Evolutionary conservation across 2,329 filamentous ascomycete species (phyloP).

Genomic region (Elsinoe necatrix): DNA sequence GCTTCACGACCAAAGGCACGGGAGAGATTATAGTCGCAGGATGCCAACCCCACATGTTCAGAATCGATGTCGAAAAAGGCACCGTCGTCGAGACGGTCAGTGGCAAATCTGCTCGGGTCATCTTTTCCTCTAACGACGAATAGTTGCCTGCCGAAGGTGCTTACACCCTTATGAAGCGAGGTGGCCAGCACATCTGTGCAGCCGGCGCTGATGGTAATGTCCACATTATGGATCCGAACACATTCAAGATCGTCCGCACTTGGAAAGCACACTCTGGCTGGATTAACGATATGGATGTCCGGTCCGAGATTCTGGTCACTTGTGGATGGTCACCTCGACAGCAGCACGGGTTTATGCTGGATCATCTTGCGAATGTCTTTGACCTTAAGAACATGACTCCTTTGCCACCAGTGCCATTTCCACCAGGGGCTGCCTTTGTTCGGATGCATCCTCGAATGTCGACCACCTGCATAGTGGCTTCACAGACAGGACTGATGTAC

Average conservation of each 20-base stretch:
- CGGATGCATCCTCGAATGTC: slow-evolving; percentile 94
- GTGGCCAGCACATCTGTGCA: slow-evolving; percentile 78
- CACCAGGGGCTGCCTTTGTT: slow-evolving; percentile 85
- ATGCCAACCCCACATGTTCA: slow-evolving; percentile 77
- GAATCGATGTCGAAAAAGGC: slow-evolving; percentile 54
- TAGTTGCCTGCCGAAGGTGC: slow-evolving; percentile 63
- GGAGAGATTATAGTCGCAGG: slow-evolving; percentile 81
- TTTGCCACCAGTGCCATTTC: slow-evolving; percentile 83
- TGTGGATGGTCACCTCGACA: slow-evolving; percentile 87
- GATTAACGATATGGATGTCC: slow-evolving; percentile 95
- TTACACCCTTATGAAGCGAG: slow-evolving; percentile 88
- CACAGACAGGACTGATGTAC: slow-evolving; percentile 86
- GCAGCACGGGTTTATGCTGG: slow-evolving; percentile 69
- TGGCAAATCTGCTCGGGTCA: slow-evolving; percentile 8
- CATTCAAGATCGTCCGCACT: slow-evolving; percentile 67
- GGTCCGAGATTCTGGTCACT: slow-evolving; percentile 89
- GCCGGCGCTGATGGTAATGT: slow-evolving; percentile 76
- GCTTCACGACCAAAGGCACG: slow-evolving; percentile 79
- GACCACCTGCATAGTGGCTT: slow-evolving; percentile 88
- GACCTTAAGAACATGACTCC: slow-evolving; percentile 85
- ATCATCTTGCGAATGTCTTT: slow-evolving; percentile 90
- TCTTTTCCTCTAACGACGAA: slow-evolving; percentile 3
- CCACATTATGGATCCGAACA: slow-evolving; percentile 74
- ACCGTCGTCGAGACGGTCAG: slow-evolving; percentile 34
- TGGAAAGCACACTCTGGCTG: slow-evolving; percentile 86